These are phyloP conservation scores for Multifurca ochricompacta DNA, from an alignment of 768 basidiomycete genomes.

Conservation along the genomic window DNA sequence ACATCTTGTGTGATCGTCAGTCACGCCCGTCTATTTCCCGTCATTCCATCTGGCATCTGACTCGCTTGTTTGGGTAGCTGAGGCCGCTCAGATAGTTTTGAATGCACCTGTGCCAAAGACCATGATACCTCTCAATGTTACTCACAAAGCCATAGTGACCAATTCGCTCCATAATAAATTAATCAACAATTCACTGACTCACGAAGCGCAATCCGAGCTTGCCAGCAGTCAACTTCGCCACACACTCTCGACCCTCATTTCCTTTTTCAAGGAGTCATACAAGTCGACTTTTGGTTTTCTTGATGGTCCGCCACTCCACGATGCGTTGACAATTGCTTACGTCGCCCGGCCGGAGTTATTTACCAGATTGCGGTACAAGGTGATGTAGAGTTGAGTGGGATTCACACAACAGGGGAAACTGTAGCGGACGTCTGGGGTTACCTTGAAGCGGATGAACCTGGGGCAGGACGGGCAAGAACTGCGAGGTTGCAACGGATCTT, in stretches of 20 bases:
- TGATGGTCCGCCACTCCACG: conserved; percentile 84
- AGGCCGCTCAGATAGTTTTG: conserved; percentile 77
- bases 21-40: neutral
- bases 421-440: conserved; percentile 74
- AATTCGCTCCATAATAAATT: conserved; percentile 43
- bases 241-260: conserved; percentile 66
- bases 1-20: conserved; percentile 77
- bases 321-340: conserved; percentile 76
- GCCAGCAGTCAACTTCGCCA: conserved; percentile 49
- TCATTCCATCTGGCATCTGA: neutral
- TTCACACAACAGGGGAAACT: conserved; percentile 66
- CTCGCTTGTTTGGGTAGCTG: conserved; percentile 37
- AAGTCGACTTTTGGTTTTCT: conserved; percentile 69
- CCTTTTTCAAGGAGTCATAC: conserved; percentile 68
- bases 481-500: conserved; percentile 56
- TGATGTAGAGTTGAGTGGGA: conserved; percentile 76
- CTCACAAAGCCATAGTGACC: conserved; percentile 77
- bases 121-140: conserved; percentile 86
- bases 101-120: conserved; percentile 56
- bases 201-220: conserved; percentile 16
- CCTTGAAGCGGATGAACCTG: conserved; percentile 52
- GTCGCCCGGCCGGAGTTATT: conserved; percentile 65
- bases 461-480: conserved; percentile 71
- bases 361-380: conserved; percentile 51
- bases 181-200: conserved; percentile 31